phyloP scores from a whole-genome alignment of 768 basidiomycete genomes.

The Rhizopogon roseolus region DNA sequence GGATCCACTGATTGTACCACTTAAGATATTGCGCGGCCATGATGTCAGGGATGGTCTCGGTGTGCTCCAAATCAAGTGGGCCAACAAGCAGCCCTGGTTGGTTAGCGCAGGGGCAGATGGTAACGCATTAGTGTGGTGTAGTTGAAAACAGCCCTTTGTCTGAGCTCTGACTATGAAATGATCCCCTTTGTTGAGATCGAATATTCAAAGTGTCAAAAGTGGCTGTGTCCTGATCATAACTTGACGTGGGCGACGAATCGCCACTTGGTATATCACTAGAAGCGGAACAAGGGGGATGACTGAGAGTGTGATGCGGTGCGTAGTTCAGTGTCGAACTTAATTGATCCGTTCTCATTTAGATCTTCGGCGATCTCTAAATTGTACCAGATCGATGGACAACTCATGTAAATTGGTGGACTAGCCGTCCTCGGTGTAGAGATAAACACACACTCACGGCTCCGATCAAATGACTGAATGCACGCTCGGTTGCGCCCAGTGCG shows the following conservation, averaged over 20 bases:
- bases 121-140: slow-evolving; percentile 82
- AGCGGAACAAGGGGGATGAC: neutral
- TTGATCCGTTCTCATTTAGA: neutral
- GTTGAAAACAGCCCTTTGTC: slow-evolving; percentile 38
- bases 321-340: neutral
- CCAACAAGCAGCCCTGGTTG: slow-evolving; percentile 86
- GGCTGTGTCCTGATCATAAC: neutral
- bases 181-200: neutral
- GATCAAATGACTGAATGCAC: neutral
- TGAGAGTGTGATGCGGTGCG: neutral
- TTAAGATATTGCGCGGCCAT: slow-evolving; percentile 96
- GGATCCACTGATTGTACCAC: slow-evolving; percentile 94
- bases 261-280: neutral
- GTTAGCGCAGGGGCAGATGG: slow-evolving; percentile 93
- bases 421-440: neutral
- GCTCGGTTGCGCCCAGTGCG: too few relatives aligned
- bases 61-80: slow-evolving; percentile 89
- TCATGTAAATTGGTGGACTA: neutral
- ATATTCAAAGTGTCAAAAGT: neutral
- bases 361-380: neutral
- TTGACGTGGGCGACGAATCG: neutral
- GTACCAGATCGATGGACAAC: neutral
- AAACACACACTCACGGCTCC: neutral
- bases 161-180: slow-evolving; percentile 19
- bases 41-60: slow-evolving; percentile 80